Evolutionary conservation across 345 rosid species (phyloP).

Genomic region (Erucastrum elatum): DNA sequence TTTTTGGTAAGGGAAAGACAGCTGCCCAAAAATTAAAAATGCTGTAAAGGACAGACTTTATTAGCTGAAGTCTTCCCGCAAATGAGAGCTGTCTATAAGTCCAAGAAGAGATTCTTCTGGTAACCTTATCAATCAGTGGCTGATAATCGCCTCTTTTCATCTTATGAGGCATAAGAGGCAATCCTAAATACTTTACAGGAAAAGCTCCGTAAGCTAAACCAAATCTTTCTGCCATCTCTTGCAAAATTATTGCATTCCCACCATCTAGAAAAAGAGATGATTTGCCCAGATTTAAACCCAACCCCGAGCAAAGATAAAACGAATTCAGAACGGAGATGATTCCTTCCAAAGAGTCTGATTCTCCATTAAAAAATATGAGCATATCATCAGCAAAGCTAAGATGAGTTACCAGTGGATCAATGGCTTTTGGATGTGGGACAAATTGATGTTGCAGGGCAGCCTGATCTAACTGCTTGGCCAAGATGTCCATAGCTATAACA

Average conservation of each 20-base stretch:
- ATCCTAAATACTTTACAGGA: neutral
- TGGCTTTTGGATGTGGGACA: neutral
- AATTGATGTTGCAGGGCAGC: neutral
- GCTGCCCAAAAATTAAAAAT: neutral
- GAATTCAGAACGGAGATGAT: too few species aligned
- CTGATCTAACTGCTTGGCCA: neutral
- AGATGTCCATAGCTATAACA: neutral
- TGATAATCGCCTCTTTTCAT: neutral
- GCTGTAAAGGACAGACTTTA: neutral
- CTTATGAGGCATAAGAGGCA: neutral
- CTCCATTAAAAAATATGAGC: neutral
- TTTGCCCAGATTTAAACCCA: neutral
- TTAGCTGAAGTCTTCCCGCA: neutral
- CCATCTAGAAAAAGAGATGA: neutral
- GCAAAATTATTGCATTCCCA: neutral
- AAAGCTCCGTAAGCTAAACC: neutral
- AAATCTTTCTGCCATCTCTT: neutral
- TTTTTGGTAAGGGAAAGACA: neutral
- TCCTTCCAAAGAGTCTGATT: too few species aligned
- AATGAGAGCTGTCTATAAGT: neutral
- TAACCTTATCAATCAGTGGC: neutral
- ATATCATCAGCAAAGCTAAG: neutral
- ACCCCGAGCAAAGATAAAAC: neutral
- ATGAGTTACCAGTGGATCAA: neutral
- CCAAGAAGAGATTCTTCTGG: neutral